phyloP scores from a whole-genome alignment of 371 early-diverging fungal genomes.

The Actinomucor elegans region DNA sequence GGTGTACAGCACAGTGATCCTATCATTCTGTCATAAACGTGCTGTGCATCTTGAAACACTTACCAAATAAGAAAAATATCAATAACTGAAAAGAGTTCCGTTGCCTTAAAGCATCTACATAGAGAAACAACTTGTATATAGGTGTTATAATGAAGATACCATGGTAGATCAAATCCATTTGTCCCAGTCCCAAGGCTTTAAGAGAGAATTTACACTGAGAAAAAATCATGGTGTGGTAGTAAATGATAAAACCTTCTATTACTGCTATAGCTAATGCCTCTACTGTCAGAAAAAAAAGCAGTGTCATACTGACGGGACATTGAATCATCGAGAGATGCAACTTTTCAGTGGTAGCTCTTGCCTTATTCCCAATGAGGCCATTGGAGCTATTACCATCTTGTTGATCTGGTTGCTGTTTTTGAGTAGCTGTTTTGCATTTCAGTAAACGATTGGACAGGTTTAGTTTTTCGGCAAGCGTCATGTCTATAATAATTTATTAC shows the following conservation, averaged over 20 bases:
- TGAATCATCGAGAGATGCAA: too few species aligned
- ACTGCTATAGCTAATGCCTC: constrained; percentile 6
- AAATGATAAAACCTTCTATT: constrained; percentile 10
- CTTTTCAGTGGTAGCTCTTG: too few species aligned
- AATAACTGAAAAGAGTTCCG: constrained; percentile 10
- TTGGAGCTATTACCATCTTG: too few species aligned
- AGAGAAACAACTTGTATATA: constrained; percentile 14
- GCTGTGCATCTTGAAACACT: neutral
- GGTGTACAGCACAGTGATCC: neutral
- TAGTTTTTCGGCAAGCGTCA: too few species aligned
- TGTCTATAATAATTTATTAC: too few species aligned
- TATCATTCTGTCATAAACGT: too few species aligned
- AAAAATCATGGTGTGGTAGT: constrained; percentile 9
- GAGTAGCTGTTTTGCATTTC: too few species aligned
- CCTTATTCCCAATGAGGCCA: too few species aligned
- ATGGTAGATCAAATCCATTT: constrained; percentile 16
- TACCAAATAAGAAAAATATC: constrained; percentile 18
- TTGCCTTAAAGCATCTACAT: constrained; percentile 15
- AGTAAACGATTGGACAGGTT: too few species aligned
- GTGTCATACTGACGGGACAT: neutral
- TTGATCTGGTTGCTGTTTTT: too few species aligned
- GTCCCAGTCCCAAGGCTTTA: neutral
- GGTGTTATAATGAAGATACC: constrained; percentile 9
- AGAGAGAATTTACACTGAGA: constrained; percentile 7
- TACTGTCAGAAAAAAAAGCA: neutral